Conservation (phyloP, 192 early-diverging fungal genomes). For the Backusella tuberculispora region DNA sequence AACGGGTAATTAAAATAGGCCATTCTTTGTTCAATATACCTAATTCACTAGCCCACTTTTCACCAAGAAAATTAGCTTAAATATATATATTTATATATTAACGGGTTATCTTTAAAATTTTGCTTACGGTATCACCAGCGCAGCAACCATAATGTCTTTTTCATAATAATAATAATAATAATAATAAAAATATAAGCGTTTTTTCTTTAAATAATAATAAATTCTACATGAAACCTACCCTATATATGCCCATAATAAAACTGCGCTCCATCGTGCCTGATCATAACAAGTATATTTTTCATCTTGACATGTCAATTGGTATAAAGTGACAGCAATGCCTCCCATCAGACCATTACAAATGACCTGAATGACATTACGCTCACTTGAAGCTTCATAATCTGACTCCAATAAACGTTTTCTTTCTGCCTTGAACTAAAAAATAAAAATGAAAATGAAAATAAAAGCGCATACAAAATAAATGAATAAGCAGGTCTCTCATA, state of each 20-base stretch:
- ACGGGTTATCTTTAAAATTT: background rate
- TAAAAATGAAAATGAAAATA: background rate
- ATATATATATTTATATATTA: background rate
- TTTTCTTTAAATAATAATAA: background rate
- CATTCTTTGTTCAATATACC: slow-evolving; percentile 75
- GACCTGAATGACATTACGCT: slow-evolving; percentile 54
- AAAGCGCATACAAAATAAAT: too few species aligned
- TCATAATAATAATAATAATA: background rate
- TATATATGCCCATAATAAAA: slow-evolving; percentile 53
- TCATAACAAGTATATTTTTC: slow-evolving; percentile 33
- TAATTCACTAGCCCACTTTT: slow-evolving; percentile 86
- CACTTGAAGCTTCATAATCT: slow-evolving; percentile 49
- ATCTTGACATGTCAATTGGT: slow-evolving; percentile 47
- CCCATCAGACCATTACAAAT: slow-evolving; percentile 55
- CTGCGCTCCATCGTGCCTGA: slow-evolving; percentile 32
- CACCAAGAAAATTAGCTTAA: background rate
- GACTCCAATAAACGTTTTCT: slow-evolving; percentile 46
- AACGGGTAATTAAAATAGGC: slow-evolving; percentile 84
- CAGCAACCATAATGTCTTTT: slow-evolving; percentile 58
- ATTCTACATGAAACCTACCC: slow-evolving; percentile 34
- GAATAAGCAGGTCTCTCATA: background rate
- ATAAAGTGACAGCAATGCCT: slow-evolving; percentile 43
- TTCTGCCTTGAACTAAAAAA: slow-evolving; percentile 45
- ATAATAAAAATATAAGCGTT: background rate
- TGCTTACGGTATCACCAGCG: slow-evolving; percentile 59